Evolutionary conservation across 805 yeast species (phyloP).

Genomic region (Metschnikowia orientalis): DNA sequence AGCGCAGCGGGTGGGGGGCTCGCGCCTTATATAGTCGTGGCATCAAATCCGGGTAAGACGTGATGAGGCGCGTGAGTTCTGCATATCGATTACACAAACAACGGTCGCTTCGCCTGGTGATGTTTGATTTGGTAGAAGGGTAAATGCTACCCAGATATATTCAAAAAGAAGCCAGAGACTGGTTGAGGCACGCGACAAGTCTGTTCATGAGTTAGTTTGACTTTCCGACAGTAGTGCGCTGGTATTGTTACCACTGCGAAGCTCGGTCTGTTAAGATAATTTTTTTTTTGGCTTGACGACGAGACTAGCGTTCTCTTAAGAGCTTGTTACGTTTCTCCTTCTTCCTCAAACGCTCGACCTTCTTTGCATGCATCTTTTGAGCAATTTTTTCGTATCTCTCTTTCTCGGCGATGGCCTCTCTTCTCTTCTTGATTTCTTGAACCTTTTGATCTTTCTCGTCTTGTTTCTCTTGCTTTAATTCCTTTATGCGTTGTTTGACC

Average conservation of each 20-base stretch:
- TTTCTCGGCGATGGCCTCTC: conserved; percentile 78
- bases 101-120: no score
- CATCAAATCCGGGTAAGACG: conserved; percentile 21
- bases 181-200: no score
- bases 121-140: no score
- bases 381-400: conserved; percentile 84
- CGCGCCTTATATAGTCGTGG: conserved; percentile 24
- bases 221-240: no score
- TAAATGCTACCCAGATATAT: no score
- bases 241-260: no score
- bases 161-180: no score
- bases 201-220: no score
- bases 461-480: conserved; percentile 74
- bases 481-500: conserved; percentile 63
- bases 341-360: conserved; percentile 82
- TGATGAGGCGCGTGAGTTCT: background rate
- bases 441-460: conserved; percentile 50
- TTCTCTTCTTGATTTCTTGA: conserved; percentile 62
- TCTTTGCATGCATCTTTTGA: conserved; percentile 85
- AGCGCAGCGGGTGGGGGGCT: conserved; percentile 12
- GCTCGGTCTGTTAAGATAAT: no score
- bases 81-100: no score
- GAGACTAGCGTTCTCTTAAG: conserved; percentile 72
- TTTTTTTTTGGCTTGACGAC: no score
- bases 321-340: conserved; percentile 93